Evolutionary conservation across 306 rosid genomes (phyloP), one percentile per base, ranked within the genome.

Genomic region (Oxytropis ochrocephala): DNA sequence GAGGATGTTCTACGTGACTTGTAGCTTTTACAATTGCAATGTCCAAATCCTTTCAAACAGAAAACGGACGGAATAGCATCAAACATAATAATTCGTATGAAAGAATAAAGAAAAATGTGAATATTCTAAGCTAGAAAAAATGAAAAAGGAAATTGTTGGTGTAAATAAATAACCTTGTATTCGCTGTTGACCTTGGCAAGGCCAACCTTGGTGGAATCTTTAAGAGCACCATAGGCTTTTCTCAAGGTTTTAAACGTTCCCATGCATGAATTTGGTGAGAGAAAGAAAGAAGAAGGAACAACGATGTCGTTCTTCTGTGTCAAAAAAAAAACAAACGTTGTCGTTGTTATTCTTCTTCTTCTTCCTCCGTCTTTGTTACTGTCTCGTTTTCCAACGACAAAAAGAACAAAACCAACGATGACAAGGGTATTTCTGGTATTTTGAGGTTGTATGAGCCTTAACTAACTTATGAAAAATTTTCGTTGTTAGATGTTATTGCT

Each of bases 141-240:
- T 24, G 43, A 11, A 33, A 1, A 27, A 7, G 2, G 17, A 5
- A 65, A 33, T 5, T 5, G 43, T 5, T 38, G 43, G 8, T 7
- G 11, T 5, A 38, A 7, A 5, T 35, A 14, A 6, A 49, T 70
- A 35, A 93, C 98, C 97, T 90, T 94, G 83, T 79, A 85, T 57
- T 94, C 98, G 80, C 97, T 94, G 17, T 88, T 87, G 84, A 94
- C 92, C 81, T 94, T 94, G 76, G 96, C 96, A n/a, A 94, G 88
- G 83, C 98, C 98, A 78, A 94, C 98, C 82, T 38, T 90, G 81
- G 98, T 94, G 32, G 97, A 80, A 61, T 94, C 98, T 69, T 94
- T 94, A 67, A 94, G 85, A 82, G 96, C 98, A 76, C 98, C 98
- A 75, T 88, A 90, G 63, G 96, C 97, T 62, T 87, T 94, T 71